Conservation (phyloP, 495 filamentous ascomycete genomes). For the Cercophora scortea region DNA sequence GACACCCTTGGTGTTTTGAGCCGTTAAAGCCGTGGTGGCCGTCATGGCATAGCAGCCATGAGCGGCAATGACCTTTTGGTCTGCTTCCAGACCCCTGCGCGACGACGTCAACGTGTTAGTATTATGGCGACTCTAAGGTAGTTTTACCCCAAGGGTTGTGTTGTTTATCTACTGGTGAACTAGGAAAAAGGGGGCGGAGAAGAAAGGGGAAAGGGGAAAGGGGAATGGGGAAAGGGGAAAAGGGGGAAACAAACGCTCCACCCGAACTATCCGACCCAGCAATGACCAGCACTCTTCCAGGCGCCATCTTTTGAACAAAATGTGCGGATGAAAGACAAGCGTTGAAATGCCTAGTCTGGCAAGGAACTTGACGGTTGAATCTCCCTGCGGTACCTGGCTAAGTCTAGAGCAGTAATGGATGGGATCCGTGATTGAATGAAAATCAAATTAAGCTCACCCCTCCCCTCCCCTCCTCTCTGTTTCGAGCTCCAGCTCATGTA, state of each 20-base stretch:
- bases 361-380: no score
- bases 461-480: no score
- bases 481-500: no score
- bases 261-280: slow-evolving; percentile 89
- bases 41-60: slow-evolving; percentile 95
- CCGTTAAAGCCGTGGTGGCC: slow-evolving; percentile 89
- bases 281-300: slow-evolving; percentile 64
- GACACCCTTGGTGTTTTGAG: slow-evolving; percentile 87
- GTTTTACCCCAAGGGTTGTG: not conserved
- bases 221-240: not conserved
- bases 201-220: not conserved
- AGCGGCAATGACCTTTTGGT: slow-evolving; percentile 88
- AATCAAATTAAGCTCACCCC: no score
- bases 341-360: no score
- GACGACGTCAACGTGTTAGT: no score
- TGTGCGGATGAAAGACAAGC: no score
- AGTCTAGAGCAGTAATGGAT: no score
- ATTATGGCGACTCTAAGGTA: no score
- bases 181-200: not conserved
- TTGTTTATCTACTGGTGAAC: not conserved
- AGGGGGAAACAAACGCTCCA: slow-evolving; percentile 59
- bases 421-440: no score
- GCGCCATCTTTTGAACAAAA: slow-evolving; percentile 10
- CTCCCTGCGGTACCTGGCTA: no score
- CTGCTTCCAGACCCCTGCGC: slow-evolving; percentile 83